Evolutionary conservation across 2,329 filamentous ascomycete species (phyloP).

Genomic region (Monilinia vaccinii-corymbosi): DNA sequence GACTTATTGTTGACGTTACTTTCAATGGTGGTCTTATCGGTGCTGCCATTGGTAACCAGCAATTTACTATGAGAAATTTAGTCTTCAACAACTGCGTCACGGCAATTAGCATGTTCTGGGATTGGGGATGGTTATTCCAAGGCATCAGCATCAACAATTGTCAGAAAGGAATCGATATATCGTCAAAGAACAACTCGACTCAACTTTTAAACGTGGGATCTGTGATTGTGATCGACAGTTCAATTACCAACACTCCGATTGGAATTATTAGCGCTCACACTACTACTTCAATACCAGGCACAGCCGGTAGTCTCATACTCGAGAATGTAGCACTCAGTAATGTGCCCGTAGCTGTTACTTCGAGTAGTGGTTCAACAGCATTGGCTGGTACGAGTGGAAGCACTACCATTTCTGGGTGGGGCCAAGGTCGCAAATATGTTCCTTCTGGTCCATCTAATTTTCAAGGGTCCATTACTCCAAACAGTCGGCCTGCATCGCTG

Average conservation of each 20-base stretch:
- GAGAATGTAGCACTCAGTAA: constrained; percentile 9
- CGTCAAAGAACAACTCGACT: constrained; percentile 30
- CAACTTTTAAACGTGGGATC: constrained; percentile 48
- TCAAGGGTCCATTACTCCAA: constrained; percentile 34
- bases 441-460: constrained; percentile 34
- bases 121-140: constrained; percentile 51
- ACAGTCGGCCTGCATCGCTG: constrained; percentile 1
- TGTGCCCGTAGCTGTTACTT: constrained; percentile 5
- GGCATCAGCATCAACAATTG: constrained; percentile 44
- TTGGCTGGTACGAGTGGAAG: constrained; percentile 9
- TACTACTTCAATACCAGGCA: constrained; percentile 39
- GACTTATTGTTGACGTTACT: constrained; percentile 48
- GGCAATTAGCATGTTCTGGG: constrained; percentile 48
- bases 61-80: constrained; percentile 51
- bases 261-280: constrained; percentile 41
- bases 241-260: constrained; percentile 39
- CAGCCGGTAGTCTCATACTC: constrained; percentile 9
- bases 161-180: constrained; percentile 42
- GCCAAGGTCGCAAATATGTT: constrained; percentile 41
- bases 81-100: constrained; percentile 38
- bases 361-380: constrained; percentile 31
- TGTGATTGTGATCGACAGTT: constrained; percentile 46
- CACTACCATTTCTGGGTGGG: constrained; percentile 7
- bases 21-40: constrained; percentile 54
- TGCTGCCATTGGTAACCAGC: constrained; percentile 53